Conservation (phyloP, 768 basidiomycete species). For the Boletus reticulatus region DNA sequence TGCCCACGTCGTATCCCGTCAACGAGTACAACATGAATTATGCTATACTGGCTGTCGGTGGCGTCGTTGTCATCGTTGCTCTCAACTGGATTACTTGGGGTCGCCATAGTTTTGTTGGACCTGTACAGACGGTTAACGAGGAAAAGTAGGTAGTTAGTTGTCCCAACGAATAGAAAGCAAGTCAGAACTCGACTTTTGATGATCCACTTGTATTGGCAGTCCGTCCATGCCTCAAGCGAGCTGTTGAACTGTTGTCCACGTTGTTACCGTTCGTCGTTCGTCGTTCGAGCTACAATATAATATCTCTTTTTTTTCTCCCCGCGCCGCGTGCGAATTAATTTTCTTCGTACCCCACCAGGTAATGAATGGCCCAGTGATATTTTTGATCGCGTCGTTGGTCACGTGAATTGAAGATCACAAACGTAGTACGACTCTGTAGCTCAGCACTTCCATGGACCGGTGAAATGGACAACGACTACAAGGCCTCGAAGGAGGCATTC, state of each 20-base stretch:
- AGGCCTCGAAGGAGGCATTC: conserved; percentile 77
- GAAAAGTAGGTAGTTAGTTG: not conserved
- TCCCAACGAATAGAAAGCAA: too few species aligned
- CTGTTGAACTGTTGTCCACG: too few species aligned
- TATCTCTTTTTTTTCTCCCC: too few species aligned
- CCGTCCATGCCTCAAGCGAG: too few species aligned
- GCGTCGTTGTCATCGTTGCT: conserved; percentile 42
- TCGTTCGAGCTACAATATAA: too few species aligned
- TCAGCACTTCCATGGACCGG: not conserved
- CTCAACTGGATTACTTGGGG: conserved; percentile 50
- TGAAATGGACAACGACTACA: conserved; percentile 47
- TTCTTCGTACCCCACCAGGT: too few species aligned
- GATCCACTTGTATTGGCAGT: not conserved
- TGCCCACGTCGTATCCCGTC: conserved; percentile 54
- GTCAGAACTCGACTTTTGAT: too few species aligned
- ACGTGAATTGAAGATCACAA: conserved; percentile 12
- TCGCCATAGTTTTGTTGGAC: conserved; percentile 41
- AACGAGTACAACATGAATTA: conserved; percentile 56
- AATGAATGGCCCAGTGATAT: too few species aligned
- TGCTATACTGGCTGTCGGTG: conserved; percentile 51
- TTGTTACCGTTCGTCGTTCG: too few species aligned
- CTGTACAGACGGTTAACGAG: conserved; percentile 37
- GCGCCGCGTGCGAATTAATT: too few species aligned
- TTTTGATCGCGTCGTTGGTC: conserved; percentile 2
- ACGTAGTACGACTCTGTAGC: not conserved